Base-by-base conservation (phyloP, 2,329 filamentous ascomycete species). In the Cadophora luteo-olivacea region DNA sequence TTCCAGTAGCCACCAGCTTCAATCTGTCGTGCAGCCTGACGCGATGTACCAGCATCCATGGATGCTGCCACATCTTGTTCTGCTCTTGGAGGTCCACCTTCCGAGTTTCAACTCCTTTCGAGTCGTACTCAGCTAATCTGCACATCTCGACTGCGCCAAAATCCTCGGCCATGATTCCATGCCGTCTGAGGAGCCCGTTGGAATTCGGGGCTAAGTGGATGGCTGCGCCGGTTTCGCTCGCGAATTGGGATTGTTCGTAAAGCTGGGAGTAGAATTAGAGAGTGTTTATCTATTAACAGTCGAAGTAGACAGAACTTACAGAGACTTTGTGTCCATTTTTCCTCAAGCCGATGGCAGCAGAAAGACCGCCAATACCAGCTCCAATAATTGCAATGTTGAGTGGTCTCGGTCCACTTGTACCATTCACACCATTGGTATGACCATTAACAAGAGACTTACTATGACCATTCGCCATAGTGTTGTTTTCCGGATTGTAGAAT, bases 181-280 rank as follows among this genome's bases (percentile, higher is more conserved):
- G 41, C 41, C 41, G 41, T 45, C 41, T 49, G 45, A 91, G 78
- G 1, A 90, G 77, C 0, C 86, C 85, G 74, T 89, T 88, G 7
- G 83, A 81, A 72, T 91, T 91, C 0, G 89, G 86, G 0, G 86
- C 84, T 5, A 91, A 75, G 72, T 90, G 87, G 19, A 90, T 82
- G 0, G 88, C 88, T 3, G 88, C 87, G 0, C 88, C 88, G 0
- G 82, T 79, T 75, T 90, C 87, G 64, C 41, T 45, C 8, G 41
- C 83, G 24, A 89, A 83, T 1, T 80, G 79, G 0, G 86, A 88
- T 72, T 87, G 84, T 73, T 90, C 87, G 61, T 82, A 85, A 0
- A 89, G 71, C 83, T 87, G 5, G 22, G 32, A 52, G 3, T 29
- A 5, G 1, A 3, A 36, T n/a, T 5, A 6, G 14, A 33, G n/a